Percentiles rank a stretch among this genome's conserved stretches.
Evolutionary conservation across 768 basidiomycete genomes (phyloP).

Genomic region (Boletus sp.): DNA sequence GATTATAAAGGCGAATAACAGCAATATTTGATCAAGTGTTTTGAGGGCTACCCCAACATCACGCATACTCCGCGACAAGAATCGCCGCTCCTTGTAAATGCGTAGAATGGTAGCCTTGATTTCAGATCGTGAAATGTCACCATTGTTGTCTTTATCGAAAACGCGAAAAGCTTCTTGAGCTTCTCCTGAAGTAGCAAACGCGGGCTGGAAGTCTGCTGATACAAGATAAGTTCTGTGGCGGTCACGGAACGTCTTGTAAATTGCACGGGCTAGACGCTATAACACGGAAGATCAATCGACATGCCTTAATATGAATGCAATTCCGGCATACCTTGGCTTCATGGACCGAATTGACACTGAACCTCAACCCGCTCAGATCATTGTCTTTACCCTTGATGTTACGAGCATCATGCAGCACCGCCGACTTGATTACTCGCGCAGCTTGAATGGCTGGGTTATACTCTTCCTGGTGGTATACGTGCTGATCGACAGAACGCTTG

Average conservation of each 20-base stretch:
- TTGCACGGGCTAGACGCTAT: slow-evolving; percentile 66
- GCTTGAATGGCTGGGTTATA: slow-evolving; percentile 49
- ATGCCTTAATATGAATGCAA: not conserved
- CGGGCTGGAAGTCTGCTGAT: slow-evolving; percentile 69
- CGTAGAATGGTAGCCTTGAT: slow-evolving; percentile 66
- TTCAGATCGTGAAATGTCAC: slow-evolving; percentile 73
- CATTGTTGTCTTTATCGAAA: slow-evolving; percentile 75
- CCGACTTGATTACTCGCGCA: slow-evolving; percentile 65
- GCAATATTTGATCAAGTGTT: slow-evolving; percentile 61
- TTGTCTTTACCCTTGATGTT: slow-evolving; percentile 56
- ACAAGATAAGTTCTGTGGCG: slow-evolving; percentile 58
- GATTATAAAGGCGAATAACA: slow-evolving; percentile 61
- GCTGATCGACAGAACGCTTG: slow-evolving; percentile 19
- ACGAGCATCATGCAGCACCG: slow-evolving; percentile 73
- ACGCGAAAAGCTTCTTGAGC: slow-evolving; percentile 71
- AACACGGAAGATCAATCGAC: not conserved
- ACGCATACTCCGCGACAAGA: slow-evolving; percentile 72
- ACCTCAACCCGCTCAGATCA: slow-evolving; percentile 42
- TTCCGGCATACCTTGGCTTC: slow-evolving; percentile 60
- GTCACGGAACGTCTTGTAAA: slow-evolving; percentile 60
- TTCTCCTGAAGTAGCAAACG: slow-evolving; percentile 54
- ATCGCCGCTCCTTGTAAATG: slow-evolving; percentile 77
- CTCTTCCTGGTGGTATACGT: slow-evolving; percentile 30
- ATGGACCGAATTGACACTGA: slow-evolving; percentile 53
- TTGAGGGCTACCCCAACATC: slow-evolving; percentile 68